Evolutionary conservation across 2,329 filamentous ascomycete genomes (phyloP), one percentile per base, ranked within the genome.

Genomic region (Alternaria brassicae): DNA sequence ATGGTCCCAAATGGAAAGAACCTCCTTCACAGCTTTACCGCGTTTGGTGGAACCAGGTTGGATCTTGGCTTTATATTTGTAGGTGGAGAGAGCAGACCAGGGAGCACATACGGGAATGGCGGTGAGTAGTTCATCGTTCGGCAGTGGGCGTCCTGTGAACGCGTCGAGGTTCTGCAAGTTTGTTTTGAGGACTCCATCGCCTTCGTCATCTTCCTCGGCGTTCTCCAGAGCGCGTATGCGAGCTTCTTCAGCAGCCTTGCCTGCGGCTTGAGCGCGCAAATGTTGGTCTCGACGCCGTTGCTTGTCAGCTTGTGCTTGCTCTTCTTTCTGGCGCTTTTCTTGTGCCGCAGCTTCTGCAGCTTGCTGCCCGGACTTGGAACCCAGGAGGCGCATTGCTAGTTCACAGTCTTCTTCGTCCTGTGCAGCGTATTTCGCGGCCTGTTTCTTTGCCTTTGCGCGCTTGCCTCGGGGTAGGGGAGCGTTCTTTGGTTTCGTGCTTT

Each of bases 51-150:
- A 80, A 0, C 95, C 95, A 0, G 95, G 95, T 79, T 98, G 95
- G 69, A 99, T 78, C 82, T 99, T 99, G 53, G 89, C 91, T 78
- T 96, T 96, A 82, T 97, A 98, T 79, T 97, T 97, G 79, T 90
- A 91, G 56, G 86, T 86, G 79, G 83, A 79, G 54, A 89, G 76
- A 0, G 87, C 84, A n/a, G 81, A 80, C 87, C 87, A 89, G 1
- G 87, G 87, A 9, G 87, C 87, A 54, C 86, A 88, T 6, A 89
- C 81, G 1, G 87, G 85, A 48, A 89, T 83, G 0, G 85, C 86
- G 42, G 85, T 83, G 8, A 94, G 79, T 34, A 94, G 89, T 74
- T 96, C 92, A 74, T 99, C 95, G 12, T 92, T 93, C 0, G 88
- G 84, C 1, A 92, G 81, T 0, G 93, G 91, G 1, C 85, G 89